Evolutionary conservation across 495 filamentous ascomycete species (phyloP).

Genomic region (Cladorrhinum samala): DNA sequence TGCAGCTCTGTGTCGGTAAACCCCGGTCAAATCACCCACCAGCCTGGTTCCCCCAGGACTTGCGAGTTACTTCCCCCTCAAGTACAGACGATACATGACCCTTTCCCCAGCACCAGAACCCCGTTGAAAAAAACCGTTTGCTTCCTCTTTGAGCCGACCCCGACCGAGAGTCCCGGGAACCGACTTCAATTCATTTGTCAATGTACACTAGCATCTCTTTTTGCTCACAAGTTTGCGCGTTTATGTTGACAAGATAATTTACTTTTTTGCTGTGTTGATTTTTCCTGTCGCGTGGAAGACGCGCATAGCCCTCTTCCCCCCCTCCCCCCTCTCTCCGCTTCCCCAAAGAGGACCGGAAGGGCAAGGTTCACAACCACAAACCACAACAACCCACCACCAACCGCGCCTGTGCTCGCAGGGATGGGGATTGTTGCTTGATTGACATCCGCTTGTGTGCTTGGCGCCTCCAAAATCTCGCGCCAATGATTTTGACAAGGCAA

Average conservation of each 20-base stretch:
- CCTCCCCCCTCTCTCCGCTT: background rate
- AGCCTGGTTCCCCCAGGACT: constrained; percentile 6
- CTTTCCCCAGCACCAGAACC: background rate
- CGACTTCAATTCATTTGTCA: too few relatives aligned
- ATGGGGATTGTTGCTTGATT: constrained; percentile 1
- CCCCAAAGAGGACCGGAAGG: background rate
- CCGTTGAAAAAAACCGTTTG: background rate
- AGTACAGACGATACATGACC: constrained; percentile 6
- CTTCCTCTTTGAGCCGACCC: background rate
- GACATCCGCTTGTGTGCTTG: constrained; percentile 1
- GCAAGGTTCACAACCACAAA: too few relatives aligned
- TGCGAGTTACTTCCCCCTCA: constrained; percentile 12
- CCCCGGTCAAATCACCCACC: background rate
- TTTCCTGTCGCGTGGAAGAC: constrained; percentile 7
- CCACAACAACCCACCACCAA: background rate
- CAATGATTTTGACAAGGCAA: constrained; percentile 5
- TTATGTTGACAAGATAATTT: too few relatives aligned
- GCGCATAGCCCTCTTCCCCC: background rate
- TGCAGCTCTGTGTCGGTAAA: background rate
- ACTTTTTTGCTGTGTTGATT: too few relatives aligned
- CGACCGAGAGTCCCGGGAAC: background rate
- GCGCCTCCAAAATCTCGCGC: background rate
- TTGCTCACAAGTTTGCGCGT: too few relatives aligned
- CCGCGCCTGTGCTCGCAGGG: background rate
- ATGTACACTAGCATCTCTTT: too few relatives aligned